Base-by-base conservation (phyloP, 371 early-diverging fungal species). In the Apophysomyces elegans region DNA sequence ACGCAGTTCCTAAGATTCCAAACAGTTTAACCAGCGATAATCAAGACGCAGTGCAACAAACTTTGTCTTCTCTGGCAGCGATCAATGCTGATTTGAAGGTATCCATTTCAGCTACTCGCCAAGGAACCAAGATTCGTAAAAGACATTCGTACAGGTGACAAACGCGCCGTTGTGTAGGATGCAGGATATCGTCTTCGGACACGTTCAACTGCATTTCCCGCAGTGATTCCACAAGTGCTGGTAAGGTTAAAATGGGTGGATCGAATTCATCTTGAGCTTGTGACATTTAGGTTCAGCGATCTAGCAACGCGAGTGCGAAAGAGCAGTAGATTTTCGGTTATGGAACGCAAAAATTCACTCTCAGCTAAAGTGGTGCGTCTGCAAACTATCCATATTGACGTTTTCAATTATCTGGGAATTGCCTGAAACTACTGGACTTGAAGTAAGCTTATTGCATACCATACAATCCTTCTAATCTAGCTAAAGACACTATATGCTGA, bases 161-260 rank as follows among this genome's bases (percentile, higher is more conserved):
- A 13, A 65, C 66, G 5, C 66, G 59, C 16, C 54, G 38, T 38
- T 63, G 61, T 0, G 68, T 65, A 7, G 72, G 72, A 65, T 72
- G 68, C 5, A 72, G 37, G 13, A 72, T 58, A 60, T 72, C 69
- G 9, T 56, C 54, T 50, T 68, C 72, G 0, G 62, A 68, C 12
- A 68, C 65, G 7, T 50, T 56, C 13, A 72, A 41, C 7, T 68
- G 61, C 63, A 72, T 71, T 32, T 67, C 64, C 39, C 58, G 57
- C 18, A 71, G 59, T 32, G 60, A 63, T 43, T 37, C 39, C 5
- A 69, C 65, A 9, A 69, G 44, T 32, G 54, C 41, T n/a, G 59
- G 37, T 26, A 37, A 56, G 3, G 65, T 59, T 35, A 69, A 50
- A 2, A 61, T 61, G 7, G 69, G 69, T 35, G 64, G 58, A 37